Evolutionary conservation across 768 basidiomycete species (phyloP), one percentile per base, ranked within the genome.

Genomic region (Mycena crocata): DNA sequence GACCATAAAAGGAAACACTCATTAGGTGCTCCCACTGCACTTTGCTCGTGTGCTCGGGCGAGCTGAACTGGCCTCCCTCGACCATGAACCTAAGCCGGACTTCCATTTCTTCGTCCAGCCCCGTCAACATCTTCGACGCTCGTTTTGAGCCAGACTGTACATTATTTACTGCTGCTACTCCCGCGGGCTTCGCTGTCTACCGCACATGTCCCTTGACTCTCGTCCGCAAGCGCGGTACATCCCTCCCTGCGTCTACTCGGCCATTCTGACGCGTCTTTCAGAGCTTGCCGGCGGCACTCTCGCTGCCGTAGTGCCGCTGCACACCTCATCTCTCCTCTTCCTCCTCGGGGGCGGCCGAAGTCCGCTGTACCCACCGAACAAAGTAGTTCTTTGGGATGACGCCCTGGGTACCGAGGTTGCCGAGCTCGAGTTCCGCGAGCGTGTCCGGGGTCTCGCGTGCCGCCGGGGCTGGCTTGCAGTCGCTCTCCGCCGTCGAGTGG

Each of bases 341-440:
- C 88, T 96, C 50, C 83, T 95, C 59, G 95, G 95, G 52, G 95
- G 95, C 48, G 94, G 95, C 40, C 86, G 90, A 59, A 95, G 93
- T 76, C 95, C 95, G 32, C 86, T 91, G 13, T 96, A 95, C 79
- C 93, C 95, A 31, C 93, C 92, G 31, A 96, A 96, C 80, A 96
- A 97, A 81, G 93, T 96, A 58, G 84, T 96, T 69, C 77, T 97
- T 57, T 96, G 94, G 94, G 92, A 96, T 77, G 94, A 94, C 79
- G 86, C 85, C 4, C 79, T 86, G 5, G 88, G 87, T n/a, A 81
- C 82, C 66, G 93, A 95, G 75, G 91, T 94, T 52, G 93, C 93
- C 39, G 94, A 96, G 76, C 85, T 96, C 64, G 94, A 96, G 79
- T 96, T 97, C 74, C 85, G 92, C 72, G 95, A 95, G 79, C 84